Evolutionary conservation across 805 yeast species (phyloP).

Genomic region (Pichia nanzhaoensis): DNA sequence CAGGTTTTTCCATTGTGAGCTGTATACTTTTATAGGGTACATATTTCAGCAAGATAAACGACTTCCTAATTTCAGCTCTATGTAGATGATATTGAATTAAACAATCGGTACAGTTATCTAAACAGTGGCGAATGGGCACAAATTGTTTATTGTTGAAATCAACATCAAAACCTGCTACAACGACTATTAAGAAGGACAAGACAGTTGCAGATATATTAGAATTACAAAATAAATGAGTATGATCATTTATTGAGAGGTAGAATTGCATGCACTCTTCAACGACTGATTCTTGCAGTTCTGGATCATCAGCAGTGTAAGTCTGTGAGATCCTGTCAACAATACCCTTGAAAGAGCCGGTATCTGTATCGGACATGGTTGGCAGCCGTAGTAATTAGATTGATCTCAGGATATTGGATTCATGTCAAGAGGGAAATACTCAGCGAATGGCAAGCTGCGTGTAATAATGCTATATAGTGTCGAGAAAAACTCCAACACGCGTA

Average conservation of each 20-base stretch:
- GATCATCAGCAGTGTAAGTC: constrained; percentile 29
- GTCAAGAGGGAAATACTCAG: too few relatives aligned
- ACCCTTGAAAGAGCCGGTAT: background rate
- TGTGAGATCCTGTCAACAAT: constrained; percentile 12
- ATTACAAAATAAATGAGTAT: constrained; percentile 29
- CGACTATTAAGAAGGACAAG: constrained; percentile 11
- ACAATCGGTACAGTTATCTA: constrained; percentile 50
- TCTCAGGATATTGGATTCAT: too few relatives aligned
- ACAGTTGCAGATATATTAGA: constrained; percentile 9
- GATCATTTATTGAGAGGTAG: constrained; percentile 23
- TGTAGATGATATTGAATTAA: constrained; percentile 46
- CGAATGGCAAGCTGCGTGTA: too few relatives aligned
- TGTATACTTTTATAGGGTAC: constrained; percentile 21
- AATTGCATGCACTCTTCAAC: constrained; percentile 34
- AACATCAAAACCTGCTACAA: constrained; percentile 14
- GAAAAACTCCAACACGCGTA: too few relatives aligned
- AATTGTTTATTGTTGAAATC: constrained; percentile 30
- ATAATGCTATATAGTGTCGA: background rate
- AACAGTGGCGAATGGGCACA: constrained; percentile 20
- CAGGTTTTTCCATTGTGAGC: constrained; percentile 19
- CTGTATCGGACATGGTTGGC: background rate
- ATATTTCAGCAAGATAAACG: constrained; percentile 44
- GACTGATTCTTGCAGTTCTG: constrained; percentile 19
- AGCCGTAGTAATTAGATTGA: too few relatives aligned
- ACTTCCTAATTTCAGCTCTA: constrained; percentile 43